phyloP scores from a whole-genome alignment of 73 alveolate genomes.

The Paramecium sonneborni region DNA sequence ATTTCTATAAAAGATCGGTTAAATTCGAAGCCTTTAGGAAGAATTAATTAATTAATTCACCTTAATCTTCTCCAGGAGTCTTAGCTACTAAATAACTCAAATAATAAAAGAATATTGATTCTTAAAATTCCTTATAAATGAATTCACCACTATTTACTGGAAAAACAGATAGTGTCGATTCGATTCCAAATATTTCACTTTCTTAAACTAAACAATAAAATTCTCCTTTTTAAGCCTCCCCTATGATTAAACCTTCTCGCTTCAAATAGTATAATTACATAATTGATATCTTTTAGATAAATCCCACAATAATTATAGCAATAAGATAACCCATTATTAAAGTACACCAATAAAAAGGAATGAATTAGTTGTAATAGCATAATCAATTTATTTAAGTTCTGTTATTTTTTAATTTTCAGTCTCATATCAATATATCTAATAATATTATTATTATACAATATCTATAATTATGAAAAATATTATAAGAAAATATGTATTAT shows the following conservation, averaged over 20 bases:
- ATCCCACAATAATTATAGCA: not conserved
- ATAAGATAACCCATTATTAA: slow-evolving; percentile 15
- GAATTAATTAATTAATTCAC: slow-evolving; percentile 42
- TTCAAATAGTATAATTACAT: not conserved
- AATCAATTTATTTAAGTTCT: not conserved
- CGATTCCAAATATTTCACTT: not conserved
- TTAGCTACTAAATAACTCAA: slow-evolving; percentile 10
- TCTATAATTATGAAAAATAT: not conserved
- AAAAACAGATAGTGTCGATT: slow-evolving; percentile 1
- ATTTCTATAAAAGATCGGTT: not conserved
- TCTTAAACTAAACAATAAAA: not conserved
- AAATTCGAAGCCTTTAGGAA: slow-evolving; percentile 28
- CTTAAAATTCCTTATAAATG: not conserved
- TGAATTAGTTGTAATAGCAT: not conserved
- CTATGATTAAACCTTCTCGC: slow-evolving; percentile 46
- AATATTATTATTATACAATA: too few species aligned
- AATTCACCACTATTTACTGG: slow-evolving; percentile 42
- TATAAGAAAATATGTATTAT: not conserved
- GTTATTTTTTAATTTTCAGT: too few species aligned
- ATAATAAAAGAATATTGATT: slow-evolving; percentile 40
- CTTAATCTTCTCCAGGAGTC: not conserved
- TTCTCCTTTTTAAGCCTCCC: not conserved
- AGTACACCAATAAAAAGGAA: not conserved
- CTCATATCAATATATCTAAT: not conserved
- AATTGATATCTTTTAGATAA: not conserved